Conservation (phyloP, 2,329 filamentous ascomycete genomes). For the Eurotiales sp. region DNA sequence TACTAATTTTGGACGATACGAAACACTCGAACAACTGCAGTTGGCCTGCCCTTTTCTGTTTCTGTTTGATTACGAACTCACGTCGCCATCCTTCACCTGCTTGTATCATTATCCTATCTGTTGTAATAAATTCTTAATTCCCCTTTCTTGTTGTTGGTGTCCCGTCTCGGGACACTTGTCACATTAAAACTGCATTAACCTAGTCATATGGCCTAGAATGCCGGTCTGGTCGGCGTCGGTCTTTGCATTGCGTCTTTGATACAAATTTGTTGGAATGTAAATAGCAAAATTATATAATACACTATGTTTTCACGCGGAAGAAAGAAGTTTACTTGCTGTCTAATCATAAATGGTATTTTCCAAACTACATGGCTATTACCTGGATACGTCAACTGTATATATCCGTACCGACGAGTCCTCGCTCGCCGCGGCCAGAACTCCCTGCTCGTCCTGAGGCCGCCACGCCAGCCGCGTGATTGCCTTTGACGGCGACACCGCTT, state of each 20-base stretch:
- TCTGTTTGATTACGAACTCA: neutral
- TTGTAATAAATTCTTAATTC: neutral
- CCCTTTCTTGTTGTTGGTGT: neutral
- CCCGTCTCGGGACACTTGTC: neutral
- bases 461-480: constrained; percentile 66
- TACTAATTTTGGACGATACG: too few relatives aligned
- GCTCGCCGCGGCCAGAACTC: constrained; percentile 40
- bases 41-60: too few relatives aligned
- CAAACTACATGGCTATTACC: constrained; percentile 13
- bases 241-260: too few relatives aligned
- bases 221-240: too few relatives aligned
- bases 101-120: neutral
- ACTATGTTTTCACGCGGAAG: too few relatives aligned
- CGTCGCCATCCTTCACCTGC: neutral
- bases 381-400: constrained; percentile 33
- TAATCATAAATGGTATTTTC: too few relatives aligned
- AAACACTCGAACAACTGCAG: too few relatives aligned
- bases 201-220: too few relatives aligned
- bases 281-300: too few relatives aligned
- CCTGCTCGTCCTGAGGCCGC: constrained; percentile 47
- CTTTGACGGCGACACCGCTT: constrained; percentile 55
- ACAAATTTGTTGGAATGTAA: too few relatives aligned
- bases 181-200: neutral
- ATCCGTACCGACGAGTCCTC: constrained; percentile 43
- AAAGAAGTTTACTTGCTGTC: too few relatives aligned